A percentile compares a stretch with the other conserved stretches of the same genome.
These are phyloP conservation scores for Aspergillus ruber DNA, from an alignment of 2,329 filamentous ascomycete species.

Conservation along the genomic window DNA sequence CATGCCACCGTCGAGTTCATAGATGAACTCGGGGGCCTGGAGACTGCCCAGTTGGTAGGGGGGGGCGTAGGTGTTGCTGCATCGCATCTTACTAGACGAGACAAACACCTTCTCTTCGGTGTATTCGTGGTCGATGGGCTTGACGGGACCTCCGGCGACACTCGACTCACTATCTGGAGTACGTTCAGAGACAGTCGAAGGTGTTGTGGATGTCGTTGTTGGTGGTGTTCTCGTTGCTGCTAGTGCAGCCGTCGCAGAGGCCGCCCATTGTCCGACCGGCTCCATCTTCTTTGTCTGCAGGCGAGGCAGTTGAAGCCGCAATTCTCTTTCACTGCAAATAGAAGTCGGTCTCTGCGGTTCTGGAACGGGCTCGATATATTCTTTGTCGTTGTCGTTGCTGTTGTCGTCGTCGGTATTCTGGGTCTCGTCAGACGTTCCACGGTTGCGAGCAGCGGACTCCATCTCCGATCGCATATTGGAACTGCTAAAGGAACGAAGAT, in stretches of 20 bases:
- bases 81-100: conserved; percentile 12
- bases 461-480: conserved; percentile 8
- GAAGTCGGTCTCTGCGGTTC: conserved; percentile 11
- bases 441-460: conserved; percentile 1
- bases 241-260: background rate
- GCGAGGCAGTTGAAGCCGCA: conserved; percentile 18
- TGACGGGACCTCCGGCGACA: background rate
- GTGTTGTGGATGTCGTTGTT: background rate
- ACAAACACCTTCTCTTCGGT: conserved; percentile 21
- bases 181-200: conserved; percentile 1
- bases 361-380: background rate
- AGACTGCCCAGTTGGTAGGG: conserved; percentile 15
- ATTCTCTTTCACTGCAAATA: conserved; percentile 15
- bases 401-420: background rate
- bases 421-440: background rate
- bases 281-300: conserved; percentile 16
- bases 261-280: background rate
- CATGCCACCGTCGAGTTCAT: conserved; percentile 26
- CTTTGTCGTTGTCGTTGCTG: background rate
- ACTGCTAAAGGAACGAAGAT: conserved; percentile 14
- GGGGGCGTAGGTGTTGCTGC: conserved; percentile 10
- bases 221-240: background rate
- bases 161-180: background rate
- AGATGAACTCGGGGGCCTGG: conserved; percentile 20
- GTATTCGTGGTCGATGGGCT: background rate